Percentiles rank a stretch among this genome's conserved stretches.
Evolutionary conservation across 352 stramenopile species (phyloP).

Genomic region (Phytophthora pluvialis): DNA sequence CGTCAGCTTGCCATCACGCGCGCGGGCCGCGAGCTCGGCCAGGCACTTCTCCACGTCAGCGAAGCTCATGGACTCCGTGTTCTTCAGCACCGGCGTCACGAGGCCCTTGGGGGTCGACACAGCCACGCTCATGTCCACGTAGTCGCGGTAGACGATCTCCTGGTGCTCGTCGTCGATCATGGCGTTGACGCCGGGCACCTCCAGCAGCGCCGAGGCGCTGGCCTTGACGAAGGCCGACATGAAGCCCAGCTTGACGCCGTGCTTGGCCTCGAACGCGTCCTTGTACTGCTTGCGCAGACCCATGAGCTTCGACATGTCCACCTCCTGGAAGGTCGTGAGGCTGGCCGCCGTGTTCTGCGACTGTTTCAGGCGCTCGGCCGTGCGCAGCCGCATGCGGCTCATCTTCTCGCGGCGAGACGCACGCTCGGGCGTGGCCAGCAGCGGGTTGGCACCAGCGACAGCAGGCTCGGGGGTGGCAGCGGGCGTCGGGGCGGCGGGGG

Average conservation of each 20-base stretch:
- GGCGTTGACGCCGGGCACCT: constrained; percentile 97
- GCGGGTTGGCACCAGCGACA: constrained; percentile 45
- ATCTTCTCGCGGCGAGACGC: constrained; percentile 95
- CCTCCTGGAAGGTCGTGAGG: constrained; percentile 99
- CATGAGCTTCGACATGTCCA: constrained; percentile 98
- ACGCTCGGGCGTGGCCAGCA: constrained; percentile 60
- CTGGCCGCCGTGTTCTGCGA: constrained; percentile 98
- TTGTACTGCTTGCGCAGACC: constrained; percentile 94
- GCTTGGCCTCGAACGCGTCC: constrained; percentile 97
- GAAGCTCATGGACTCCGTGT: constrained; percentile 98
- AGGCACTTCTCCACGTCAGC: constrained; percentile 98
- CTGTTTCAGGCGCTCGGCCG: constrained; percentile 97
- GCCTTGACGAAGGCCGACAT: constrained; percentile 99
- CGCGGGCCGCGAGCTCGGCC: constrained; percentile 90
- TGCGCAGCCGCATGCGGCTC: constrained; percentile 97
- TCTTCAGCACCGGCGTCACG: constrained; percentile 98
- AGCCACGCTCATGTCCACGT: constrained; percentile 98
- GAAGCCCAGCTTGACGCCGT: constrained; percentile 99
- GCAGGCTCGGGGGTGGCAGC: constrained; percentile 24
- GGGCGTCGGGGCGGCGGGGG: constrained; percentile 24
- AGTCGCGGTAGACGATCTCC: constrained; percentile 99
- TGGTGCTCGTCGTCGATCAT: constrained; percentile 98
- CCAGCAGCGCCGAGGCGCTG: constrained; percentile 90
- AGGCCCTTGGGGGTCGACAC: constrained; percentile 97
- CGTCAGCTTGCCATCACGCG: constrained; percentile 76